Conservation (phyloP, 768 basidiomycete species). For the Trametes maxima region DNA sequence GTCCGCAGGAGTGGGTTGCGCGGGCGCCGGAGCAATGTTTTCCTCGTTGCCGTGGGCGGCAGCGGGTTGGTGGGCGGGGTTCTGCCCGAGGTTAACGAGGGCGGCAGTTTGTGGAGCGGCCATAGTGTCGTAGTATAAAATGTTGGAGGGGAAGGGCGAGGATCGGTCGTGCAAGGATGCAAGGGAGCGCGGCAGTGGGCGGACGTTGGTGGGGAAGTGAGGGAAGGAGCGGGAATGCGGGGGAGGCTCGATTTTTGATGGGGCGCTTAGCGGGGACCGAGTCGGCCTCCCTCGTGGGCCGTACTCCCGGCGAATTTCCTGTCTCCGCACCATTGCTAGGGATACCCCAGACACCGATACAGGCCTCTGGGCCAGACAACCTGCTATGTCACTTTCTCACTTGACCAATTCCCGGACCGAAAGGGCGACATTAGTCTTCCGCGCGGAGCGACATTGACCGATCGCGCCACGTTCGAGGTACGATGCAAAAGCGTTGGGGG, state of each 20-base stretch:
- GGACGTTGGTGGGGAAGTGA: not conserved
- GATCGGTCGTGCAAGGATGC: too few species aligned
- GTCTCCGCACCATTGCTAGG: not conserved
- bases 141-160: not conserved
- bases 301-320: not conserved
- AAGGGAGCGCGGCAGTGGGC: too few species aligned
- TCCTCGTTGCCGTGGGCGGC: not conserved
- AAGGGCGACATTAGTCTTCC: too few species aligned
- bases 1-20: not conserved
- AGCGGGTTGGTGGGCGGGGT: not conserved
- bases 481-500: too few species aligned
- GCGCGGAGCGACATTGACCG: too few species aligned
- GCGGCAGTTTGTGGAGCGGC: not conserved
- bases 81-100: not conserved
- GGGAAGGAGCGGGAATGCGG: not conserved
- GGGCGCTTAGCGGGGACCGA: not conserved
- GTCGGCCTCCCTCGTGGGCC: not conserved
- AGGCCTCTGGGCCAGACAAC: not conserved
- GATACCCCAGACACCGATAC: not conserved
- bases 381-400: not conserved
- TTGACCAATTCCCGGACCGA: not conserved
- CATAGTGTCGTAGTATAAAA: not conserved
- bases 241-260: not conserved
- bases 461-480: too few species aligned
- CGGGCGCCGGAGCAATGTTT: conserved; percentile 1